Base-by-base conservation (phyloP, 2,329 filamentous ascomycete genomes). In the Cadophora sp. region DNA sequence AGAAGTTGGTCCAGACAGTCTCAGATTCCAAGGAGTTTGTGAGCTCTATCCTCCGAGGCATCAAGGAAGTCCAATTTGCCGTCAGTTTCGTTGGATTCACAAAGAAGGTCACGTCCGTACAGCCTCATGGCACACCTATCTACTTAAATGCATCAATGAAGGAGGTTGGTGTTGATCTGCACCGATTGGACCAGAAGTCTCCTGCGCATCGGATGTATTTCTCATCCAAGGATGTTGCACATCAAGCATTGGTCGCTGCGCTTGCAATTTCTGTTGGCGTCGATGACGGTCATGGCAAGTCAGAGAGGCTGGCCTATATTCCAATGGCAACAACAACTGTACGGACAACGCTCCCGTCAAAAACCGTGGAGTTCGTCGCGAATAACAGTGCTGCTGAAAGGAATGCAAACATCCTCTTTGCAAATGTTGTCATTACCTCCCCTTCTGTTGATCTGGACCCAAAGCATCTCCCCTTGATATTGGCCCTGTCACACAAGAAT, bases 171-270 rank as follows among this genome's bases (percentile, higher is more conserved):
- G 87, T 99, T 77, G 96, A 99, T 77, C 83, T 99, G 50, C 91
- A 98, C 77, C 90, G 95, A 26, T 86, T 99, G 65, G 95, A 99
- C 78, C 91, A 93, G 51, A 95, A 93, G 75, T 97, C 94, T 19
- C 94, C 96, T 0, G 94, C 95, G 0, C 96, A 99, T 83, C 90
- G 96, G 71, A 99, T 98, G 96, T 98, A 99, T 80, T 99, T 99
- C 77, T 92, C 94, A 2, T 89, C 91, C 26, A 91, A 93, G 70
- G 96, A 97, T 77, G 90, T 97, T 75, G 96, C 96, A 14, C 96
- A 99, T 79, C 95, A 99, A 83, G 96, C 94, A 12, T 85, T 99
- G 43, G 87, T 96, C 26, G 96, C 95, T 22, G 96, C 94, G 3
- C 89, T 99, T 50, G 97, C 96, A 0, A 92, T 99, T 66, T 95